A percentile compares a stretch with the other conserved stretches of the same genome.
These are phyloP conservation scores for Heliamphora exappendiculata DNA, from an alignment of 148 eudicot genomes.

Conservation along the genomic window DNA sequence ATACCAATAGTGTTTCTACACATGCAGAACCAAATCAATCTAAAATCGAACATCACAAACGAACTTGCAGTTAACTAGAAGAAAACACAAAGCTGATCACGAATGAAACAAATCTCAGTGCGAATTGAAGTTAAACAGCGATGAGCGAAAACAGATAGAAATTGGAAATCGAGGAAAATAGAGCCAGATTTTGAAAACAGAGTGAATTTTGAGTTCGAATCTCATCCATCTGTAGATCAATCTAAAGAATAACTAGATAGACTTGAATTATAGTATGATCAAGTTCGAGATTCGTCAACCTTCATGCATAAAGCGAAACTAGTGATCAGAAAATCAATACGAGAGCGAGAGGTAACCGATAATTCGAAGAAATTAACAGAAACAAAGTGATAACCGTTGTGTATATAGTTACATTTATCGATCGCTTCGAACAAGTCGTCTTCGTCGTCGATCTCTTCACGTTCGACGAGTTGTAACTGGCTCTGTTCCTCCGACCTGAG, in stretches of 20 bases:
- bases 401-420: conserved; percentile 49
- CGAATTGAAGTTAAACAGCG: neutral
- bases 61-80: neutral
- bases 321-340: neutral
- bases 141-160: neutral
- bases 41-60: neutral
- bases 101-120: neutral
- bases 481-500: conserved; percentile 69
- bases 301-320: neutral
- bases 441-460: conserved; percentile 86
- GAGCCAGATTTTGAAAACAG: neutral
- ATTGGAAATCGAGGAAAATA: neutral
- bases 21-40: neutral
- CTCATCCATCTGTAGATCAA: neutral
- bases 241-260: neutral
- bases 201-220: neutral
- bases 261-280: neutral
- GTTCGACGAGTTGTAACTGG: conserved; percentile 70
- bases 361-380: neutral
- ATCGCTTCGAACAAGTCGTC: conserved; percentile 85
- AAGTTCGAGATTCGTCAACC: neutral
- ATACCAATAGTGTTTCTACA: neutral
- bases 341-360: neutral
- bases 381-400: neutral
- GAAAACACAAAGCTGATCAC: neutral